phyloP scores from a whole-genome alignment of 2,329 filamentous ascomycete genomes.

The Microdochium bolleyi region DNA sequence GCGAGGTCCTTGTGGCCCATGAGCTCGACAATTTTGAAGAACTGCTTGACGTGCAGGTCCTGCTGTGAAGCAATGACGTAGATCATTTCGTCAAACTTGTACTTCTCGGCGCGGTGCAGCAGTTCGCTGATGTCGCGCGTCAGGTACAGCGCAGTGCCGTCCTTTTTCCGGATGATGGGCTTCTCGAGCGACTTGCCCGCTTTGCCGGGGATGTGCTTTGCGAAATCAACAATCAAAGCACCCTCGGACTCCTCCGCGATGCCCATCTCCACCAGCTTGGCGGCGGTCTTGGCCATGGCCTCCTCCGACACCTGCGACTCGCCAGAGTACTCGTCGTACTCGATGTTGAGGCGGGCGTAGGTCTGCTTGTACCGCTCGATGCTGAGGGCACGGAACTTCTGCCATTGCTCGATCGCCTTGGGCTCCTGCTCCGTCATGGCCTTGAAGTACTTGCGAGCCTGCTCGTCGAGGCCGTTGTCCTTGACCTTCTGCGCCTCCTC shows the following conservation, averaged over 20 bases:
- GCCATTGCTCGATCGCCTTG: constrained; percentile 47
- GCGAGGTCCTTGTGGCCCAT: constrained; percentile 62
- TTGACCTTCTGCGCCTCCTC: constrained; percentile 34
- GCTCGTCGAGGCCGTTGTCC: constrained; percentile 33
- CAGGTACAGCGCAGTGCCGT: constrained; percentile 70
- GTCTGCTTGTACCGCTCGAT: constrained; percentile 50
- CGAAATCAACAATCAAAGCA: constrained; percentile 65
- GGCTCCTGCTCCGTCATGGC: constrained; percentile 52
- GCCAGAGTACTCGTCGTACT: constrained; percentile 59
- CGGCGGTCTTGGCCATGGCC: constrained; percentile 56
- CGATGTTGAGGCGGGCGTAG: constrained; percentile 52
- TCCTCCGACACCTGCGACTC: constrained; percentile 65
- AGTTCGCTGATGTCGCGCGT: constrained; percentile 73
- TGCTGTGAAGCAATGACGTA: constrained; percentile 70
- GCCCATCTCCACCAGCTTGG: constrained; percentile 53
- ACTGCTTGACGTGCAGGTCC: constrained; percentile 63
- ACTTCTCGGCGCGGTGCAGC: constrained; percentile 50
- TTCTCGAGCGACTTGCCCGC: constrained; percentile 62
- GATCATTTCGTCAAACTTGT: constrained; percentile 70
- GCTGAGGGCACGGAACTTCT: constrained; percentile 48
- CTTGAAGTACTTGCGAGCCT: constrained; percentile 54
- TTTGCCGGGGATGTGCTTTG: constrained; percentile 58
- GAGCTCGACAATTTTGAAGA: constrained; percentile 70
- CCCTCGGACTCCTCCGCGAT: constrained; percentile 65
- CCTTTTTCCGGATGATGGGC: constrained; percentile 63